Evolutionary conservation across 73 alveolate genomes (phyloP).

Genomic region (Tetrahymena thermophila): DNA sequence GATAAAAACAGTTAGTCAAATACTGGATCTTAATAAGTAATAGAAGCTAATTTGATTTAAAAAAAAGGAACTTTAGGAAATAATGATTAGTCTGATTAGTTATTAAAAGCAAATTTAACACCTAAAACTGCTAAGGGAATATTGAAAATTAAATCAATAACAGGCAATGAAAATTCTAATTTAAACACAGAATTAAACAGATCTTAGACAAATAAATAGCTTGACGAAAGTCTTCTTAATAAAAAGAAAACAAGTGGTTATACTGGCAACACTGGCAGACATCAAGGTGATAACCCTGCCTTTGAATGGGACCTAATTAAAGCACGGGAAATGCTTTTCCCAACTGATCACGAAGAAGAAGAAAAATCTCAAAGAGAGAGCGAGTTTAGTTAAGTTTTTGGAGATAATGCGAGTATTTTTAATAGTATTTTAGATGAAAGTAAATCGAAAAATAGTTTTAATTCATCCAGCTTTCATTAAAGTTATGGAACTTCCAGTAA

Average conservation of each 20-base stretch:
- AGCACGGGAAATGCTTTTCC: background rate
- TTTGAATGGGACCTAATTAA: background rate
- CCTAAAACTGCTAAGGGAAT: background rate
- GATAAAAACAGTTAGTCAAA: background rate
- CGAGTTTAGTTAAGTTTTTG: background rate
- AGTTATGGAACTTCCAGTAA: background rate
- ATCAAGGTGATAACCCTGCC: background rate
- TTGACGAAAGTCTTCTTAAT: background rate
- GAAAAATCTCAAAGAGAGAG: background rate
- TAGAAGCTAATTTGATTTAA: background rate
- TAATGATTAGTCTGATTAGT: background rate
- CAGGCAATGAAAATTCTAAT: background rate
- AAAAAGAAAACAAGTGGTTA: background rate
- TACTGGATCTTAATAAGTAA: background rate
- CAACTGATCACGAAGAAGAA: background rate
- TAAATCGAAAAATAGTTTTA: background rate
- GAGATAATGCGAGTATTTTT: background rate
- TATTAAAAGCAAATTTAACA: background rate
- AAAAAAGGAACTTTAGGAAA: background rate
- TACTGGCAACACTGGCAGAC: background rate
- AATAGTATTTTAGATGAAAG: background rate
- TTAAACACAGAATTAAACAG: background rate
- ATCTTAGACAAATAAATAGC: background rate
- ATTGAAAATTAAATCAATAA: background rate
- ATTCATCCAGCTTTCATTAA: background rate